Conservation (phyloP, 2,329 filamentous ascomycete genomes). For the Fusarium scirpi region DNA sequence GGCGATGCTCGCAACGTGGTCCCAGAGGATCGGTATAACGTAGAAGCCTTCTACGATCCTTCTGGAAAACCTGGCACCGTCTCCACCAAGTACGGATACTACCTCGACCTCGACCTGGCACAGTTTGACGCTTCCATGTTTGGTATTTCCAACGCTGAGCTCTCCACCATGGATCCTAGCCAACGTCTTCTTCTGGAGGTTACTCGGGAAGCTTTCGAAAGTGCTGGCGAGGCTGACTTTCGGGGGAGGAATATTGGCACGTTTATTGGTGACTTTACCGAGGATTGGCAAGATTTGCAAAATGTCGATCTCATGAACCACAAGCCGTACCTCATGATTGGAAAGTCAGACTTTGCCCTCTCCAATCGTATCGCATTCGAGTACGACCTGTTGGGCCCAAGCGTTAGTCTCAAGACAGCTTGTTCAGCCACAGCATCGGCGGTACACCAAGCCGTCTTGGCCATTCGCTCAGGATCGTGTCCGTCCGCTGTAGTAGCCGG, state of each 20-base stretch:
- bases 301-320: not conserved
- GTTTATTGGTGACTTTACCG: constrained; percentile 10
- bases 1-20: not conserved
- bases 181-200: constrained; percentile 6
- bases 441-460: constrained; percentile 27
- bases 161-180: constrained; percentile 6
- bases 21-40: constrained; percentile 6
- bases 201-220: not conserved
- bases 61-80: not conserved
- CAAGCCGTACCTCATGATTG: not conserved
- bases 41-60: constrained; percentile 1
- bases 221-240: not conserved
- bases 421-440: constrained; percentile 16
- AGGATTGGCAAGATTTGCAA: constrained; percentile 11
- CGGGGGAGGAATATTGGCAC: constrained; percentile 9
- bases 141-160: not conserved
- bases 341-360: constrained; percentile 7
- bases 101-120: constrained; percentile 1
- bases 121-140: constrained; percentile 18
- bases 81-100: constrained; percentile 4
- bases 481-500: constrained; percentile 6
- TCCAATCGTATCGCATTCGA: constrained; percentile 17
- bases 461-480: constrained; percentile 5
- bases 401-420: constrained; percentile 2
- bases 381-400: constrained; percentile 8